Evolutionary conservation across 352 stramenopile species (phyloP).

Genomic region (Lagenidium giganteum): DNA sequence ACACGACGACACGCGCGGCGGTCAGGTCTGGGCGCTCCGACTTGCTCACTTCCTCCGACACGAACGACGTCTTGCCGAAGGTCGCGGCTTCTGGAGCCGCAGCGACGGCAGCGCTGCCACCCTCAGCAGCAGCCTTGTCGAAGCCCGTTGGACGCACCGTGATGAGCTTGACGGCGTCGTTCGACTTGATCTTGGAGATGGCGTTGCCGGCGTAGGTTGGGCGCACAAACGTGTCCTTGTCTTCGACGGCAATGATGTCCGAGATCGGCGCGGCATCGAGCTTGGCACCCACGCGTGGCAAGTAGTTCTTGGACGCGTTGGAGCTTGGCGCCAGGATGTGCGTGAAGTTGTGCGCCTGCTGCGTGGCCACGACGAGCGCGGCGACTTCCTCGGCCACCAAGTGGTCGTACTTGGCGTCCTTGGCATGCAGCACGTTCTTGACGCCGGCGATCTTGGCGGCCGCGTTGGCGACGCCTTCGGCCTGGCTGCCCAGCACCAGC

Average conservation of each 20-base stretch:
- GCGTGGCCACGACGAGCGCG: slow-evolving; percentile 60
- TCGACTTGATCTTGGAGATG: slow-evolving; percentile 87
- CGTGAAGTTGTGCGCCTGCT: slow-evolving; percentile 66
- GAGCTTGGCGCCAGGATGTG: slow-evolving; percentile 94
- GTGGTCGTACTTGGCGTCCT: slow-evolving; percentile 87
- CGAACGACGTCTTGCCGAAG: slow-evolving; percentile 82
- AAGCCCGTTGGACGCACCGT: slow-evolving; percentile 97
- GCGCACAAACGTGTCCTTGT: slow-evolving; percentile 94
- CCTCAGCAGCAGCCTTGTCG: slow-evolving; percentile 90
- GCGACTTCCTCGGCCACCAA: slow-evolving; percentile 85
- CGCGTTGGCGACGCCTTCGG: slow-evolving; percentile 42
- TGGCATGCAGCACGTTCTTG: slow-evolving; percentile 72
- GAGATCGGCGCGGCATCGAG: slow-evolving; percentile 94
- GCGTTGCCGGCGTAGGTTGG: slow-evolving; percentile 85
- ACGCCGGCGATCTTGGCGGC: slow-evolving; percentile 80
- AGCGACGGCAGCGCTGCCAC: slow-evolving; percentile 68
- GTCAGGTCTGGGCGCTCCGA: slow-evolving; percentile 95
- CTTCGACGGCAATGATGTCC: slow-evolving; percentile 91
- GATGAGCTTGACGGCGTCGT: slow-evolving; percentile 92
- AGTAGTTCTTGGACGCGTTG: slow-evolving; percentile 97
- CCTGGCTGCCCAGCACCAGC: slow-evolving; percentile 69
- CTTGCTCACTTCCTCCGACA: slow-evolving; percentile 92
- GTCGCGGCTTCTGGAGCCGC: slow-evolving; percentile 44
- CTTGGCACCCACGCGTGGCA: slow-evolving; percentile 93
- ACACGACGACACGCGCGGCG: slow-evolving; percentile 93